Evolutionary conservation across 371 early-diverging fungal genomes (phyloP).

Genomic region (Mortierella sp.): DNA sequence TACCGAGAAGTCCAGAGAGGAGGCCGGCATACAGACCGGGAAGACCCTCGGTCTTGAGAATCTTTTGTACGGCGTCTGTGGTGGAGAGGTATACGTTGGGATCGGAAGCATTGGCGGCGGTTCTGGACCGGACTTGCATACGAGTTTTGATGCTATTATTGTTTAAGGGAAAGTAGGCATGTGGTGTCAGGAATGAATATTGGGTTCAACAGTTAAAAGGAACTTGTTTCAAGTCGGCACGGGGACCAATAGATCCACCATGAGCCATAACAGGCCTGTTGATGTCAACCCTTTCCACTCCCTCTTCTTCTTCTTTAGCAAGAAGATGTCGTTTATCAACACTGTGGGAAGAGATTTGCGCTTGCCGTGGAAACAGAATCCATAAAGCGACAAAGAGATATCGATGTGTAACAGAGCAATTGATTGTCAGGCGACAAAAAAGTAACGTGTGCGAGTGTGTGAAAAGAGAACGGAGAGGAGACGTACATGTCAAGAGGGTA

Average conservation of each 20-base stretch:
- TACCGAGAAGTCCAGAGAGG: constrained; percentile 89
- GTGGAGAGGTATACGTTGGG: constrained; percentile 75
- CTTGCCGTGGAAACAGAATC: background rate
- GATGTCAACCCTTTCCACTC: background rate
- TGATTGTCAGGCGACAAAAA: constrained; percentile 9
- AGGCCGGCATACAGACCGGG: constrained; percentile 95
- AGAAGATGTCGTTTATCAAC: background rate
- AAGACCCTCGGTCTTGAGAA: constrained; percentile 88
- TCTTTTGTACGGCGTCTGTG: constrained; percentile 86
- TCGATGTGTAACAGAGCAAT: constrained; percentile 3
- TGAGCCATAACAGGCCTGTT: background rate
- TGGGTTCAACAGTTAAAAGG: background rate
- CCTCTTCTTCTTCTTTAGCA: constrained; percentile 33
- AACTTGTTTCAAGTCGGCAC: background rate
- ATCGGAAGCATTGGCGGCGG: constrained; percentile 44
- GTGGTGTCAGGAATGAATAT: background rate
- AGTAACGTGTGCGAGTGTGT: background rate
- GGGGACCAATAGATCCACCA: constrained; percentile 2
- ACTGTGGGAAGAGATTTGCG: background rate
- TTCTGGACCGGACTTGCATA: constrained; percentile 89
- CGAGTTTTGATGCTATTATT: constrained; percentile 89
- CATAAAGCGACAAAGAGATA: constrained; percentile 30
- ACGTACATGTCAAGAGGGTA: constrained; percentile 97
- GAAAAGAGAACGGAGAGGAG: background rate
- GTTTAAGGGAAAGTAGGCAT: background rate